Conservation (phyloP, 2,329 filamentous ascomycete genomes). For the Penicillium sp. region DNA sequence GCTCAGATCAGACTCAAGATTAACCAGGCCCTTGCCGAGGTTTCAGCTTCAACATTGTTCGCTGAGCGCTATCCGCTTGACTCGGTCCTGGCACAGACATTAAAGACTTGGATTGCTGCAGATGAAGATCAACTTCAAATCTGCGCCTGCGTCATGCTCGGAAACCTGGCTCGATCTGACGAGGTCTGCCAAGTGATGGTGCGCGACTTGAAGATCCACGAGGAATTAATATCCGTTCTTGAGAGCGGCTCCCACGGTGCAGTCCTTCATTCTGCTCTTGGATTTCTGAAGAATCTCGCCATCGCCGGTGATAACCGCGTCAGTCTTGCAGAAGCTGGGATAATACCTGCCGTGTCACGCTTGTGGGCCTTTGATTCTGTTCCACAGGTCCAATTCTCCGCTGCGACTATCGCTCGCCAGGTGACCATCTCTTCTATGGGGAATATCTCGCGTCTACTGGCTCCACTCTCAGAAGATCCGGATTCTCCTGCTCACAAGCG, state of each 20-base stretch:
- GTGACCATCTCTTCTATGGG: slow-evolving; percentile 40
- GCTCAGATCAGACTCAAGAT: slow-evolving; percentile 41
- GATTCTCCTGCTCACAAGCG: slow-evolving; percentile 31
- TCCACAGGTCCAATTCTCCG: slow-evolving; percentile 49
- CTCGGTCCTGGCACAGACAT: slow-evolving; percentile 37
- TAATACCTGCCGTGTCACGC: slow-evolving; percentile 41
- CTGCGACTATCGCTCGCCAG: slow-evolving; percentile 45
- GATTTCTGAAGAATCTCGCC: slow-evolving; percentile 52
- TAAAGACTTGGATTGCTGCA: slow-evolving; percentile 45
- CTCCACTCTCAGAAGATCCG: slow-evolving; percentile 31
- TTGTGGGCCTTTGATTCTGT: slow-evolving; percentile 47
- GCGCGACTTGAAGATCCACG: slow-evolving; percentile 41
- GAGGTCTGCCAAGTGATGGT: slow-evolving; percentile 47
- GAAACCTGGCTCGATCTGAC: slow-evolving; percentile 50
- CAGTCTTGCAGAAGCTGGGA: slow-evolving; percentile 41
- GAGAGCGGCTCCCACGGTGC: slow-evolving; percentile 41
- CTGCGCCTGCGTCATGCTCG: slow-evolving; percentile 51
- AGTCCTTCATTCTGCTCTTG: slow-evolving; percentile 48
- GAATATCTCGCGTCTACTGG: slow-evolving; percentile 43
- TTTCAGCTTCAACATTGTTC: slow-evolving; percentile 43
- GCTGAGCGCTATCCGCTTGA: slow-evolving; percentile 42
- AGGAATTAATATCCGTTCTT: slow-evolving; percentile 44
- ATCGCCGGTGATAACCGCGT: slow-evolving; percentile 47
- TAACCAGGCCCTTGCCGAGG: slow-evolving; percentile 45
- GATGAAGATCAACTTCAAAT: slow-evolving; percentile 48